phyloP scores from a whole-genome alignment of 352 stramenopile genomes.

The Stramenopiles sp. region DNA sequence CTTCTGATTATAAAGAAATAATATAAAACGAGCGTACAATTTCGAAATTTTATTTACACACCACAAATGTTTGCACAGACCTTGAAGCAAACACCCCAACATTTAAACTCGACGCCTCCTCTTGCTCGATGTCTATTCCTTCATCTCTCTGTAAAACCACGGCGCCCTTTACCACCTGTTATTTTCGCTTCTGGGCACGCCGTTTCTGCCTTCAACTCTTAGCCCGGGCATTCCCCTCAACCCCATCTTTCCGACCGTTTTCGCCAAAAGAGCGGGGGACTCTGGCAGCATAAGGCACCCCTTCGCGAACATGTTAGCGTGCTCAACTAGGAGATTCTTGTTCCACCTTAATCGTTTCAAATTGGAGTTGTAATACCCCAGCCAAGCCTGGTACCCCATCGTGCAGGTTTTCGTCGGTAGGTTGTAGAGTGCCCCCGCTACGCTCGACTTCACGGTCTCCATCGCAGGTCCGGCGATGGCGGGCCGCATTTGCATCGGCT shows the following conservation, averaged over 20 bases:
- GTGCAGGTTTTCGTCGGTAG: background rate
- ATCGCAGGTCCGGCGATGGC: background rate
- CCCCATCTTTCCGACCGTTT: constrained; percentile 57
- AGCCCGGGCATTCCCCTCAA: constrained; percentile 51
- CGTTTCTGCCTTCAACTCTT: too few species aligned
- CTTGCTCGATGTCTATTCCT: too few species aligned
- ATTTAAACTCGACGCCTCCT: too few species aligned
- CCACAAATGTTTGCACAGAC: too few species aligned
- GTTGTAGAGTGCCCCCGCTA: background rate
- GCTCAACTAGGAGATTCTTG: constrained; percentile 37
- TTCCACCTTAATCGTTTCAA: constrained; percentile 30
- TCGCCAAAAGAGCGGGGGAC: constrained; percentile 47
- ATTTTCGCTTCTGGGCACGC: too few species aligned
- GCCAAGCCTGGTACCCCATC: constrained; percentile 72
- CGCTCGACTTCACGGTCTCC: background rate
- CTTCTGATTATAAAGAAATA: too few species aligned
- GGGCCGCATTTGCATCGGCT: background rate
- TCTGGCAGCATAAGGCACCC: constrained; percentile 34
- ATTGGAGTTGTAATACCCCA: constrained; percentile 78
- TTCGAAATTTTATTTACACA: too few species aligned
- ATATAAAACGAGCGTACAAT: too few species aligned
- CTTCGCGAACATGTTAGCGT: constrained; percentile 36
- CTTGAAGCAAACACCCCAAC: too few species aligned
- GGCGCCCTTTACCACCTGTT: too few species aligned
- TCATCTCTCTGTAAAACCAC: too few species aligned